phyloP scores from a whole-genome alignment of 768 basidiomycete genomes.

The Crepidotus variabilis region DNA sequence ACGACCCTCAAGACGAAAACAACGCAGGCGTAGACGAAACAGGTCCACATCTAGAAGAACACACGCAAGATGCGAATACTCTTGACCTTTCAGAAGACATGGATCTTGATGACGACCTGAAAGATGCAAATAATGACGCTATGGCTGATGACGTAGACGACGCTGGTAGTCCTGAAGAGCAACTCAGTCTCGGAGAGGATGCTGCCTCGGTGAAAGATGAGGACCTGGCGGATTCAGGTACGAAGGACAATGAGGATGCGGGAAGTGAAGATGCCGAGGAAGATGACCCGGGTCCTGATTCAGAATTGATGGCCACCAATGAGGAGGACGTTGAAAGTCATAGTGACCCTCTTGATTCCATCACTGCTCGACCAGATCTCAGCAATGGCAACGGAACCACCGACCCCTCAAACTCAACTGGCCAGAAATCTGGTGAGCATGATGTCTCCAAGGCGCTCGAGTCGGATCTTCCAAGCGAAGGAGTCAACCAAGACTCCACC shows the following conservation, averaged over 20 bases:
- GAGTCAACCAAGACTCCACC: constrained; percentile 4
- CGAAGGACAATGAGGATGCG: background rate
- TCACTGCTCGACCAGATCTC: constrained; percentile 37
- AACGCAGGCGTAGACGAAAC: constrained; percentile 43
- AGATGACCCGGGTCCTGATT: constrained; percentile 6
- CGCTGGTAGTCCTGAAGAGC: constrained; percentile 28
- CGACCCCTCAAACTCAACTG: background rate
- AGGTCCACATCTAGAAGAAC: constrained; percentile 72
- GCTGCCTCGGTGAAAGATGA: constrained; percentile 15
- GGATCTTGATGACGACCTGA: constrained; percentile 49
- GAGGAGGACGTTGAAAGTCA: constrained; percentile 29
- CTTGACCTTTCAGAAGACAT: constrained; percentile 90
- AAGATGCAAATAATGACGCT: constrained; percentile 26
- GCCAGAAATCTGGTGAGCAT: constrained; percentile 22
- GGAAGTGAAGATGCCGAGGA: constrained; percentile 17
- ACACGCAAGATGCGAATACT: constrained; percentile 73
- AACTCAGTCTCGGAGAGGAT: constrained; percentile 33
- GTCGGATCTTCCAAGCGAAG: constrained; percentile 8
- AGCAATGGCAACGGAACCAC: constrained; percentile 24
- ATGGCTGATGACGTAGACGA: constrained; percentile 28
- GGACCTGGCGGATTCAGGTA: constrained; percentile 12
- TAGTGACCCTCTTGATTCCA: constrained; percentile 11
- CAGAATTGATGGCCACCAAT: background rate
- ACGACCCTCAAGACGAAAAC: constrained; percentile 25
- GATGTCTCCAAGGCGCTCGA: constrained; percentile 17